Evolutionary conservation across 2,329 filamentous ascomycete species (phyloP), one percentile per base, ranked within the genome.

Genomic region (Neurospora sp.): DNA sequence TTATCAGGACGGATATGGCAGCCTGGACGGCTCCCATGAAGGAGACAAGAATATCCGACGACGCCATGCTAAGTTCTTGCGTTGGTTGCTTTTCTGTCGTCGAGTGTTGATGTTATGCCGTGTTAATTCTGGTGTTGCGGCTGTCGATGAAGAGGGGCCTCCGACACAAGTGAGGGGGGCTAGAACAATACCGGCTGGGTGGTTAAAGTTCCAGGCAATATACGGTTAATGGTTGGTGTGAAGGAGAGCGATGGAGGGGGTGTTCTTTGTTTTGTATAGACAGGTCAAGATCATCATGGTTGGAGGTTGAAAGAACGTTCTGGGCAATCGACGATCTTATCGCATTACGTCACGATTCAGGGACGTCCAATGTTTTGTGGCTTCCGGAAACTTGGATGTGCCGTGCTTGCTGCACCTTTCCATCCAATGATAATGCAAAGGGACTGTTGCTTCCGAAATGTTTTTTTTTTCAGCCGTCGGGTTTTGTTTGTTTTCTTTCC

Each of bases 21-120:
- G 83, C 83, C 75, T 85, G 82, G 38, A 84, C 77, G 36, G 82
- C 83, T 0, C 80, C 82, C 1, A 83, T 70, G 70, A 84, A 81
- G 28, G 82, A 83, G 70, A 77, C 74, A 38, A 78, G 58, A 9
- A 76, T 71, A 7, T 73, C 74, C 2, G 71, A 36, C 28, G 52
- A 62, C 15, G 52, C 52, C 52, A 62, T 58, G 52, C 46, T 17
- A 52, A 28, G 28, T 28, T 28, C 28, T 15, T 17, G 23, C 1
- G 10, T 23, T 52, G 19, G 43, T 42, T 52, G 19, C 11, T 52
- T 33, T 13, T 9, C 23, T 33, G 23, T 1, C 4, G 23, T 15
- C 13, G 19, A 58, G 46, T 58, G 13, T 52, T 23, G 4, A 10
- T 52, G 17, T 10, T 19, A 23, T 19, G n/a, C 13, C 43, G 9